phyloP scores from a whole-genome alignment of 2,329 filamentous ascomycete species.

The Capronia americana region DNA sequence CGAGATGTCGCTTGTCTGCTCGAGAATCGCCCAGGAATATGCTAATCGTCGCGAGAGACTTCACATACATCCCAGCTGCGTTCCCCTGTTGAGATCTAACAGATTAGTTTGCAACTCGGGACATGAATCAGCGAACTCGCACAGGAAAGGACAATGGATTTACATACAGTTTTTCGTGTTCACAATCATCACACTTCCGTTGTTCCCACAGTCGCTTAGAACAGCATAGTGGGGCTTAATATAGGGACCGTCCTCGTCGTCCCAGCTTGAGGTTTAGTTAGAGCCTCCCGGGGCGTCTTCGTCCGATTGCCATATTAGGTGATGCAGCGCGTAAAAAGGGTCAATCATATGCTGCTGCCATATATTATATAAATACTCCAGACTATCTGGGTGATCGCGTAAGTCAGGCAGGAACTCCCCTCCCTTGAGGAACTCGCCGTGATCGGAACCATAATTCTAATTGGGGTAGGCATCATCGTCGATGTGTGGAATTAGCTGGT shows the following conservation, averaged over 20 bases:
- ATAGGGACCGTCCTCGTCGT: not conserved
- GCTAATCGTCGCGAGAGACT: too few relatives aligned
- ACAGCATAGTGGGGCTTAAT: not conserved
- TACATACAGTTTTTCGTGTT: not conserved
- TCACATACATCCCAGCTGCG: too few relatives aligned
- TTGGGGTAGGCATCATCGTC: not conserved
- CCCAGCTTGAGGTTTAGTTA: not conserved
- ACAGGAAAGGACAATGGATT: too few relatives aligned
- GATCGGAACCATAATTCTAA: not conserved
- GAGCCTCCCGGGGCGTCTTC: not conserved
- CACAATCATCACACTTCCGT: not conserved
- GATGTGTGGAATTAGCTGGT: not conserved
- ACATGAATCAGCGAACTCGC: too few relatives aligned
- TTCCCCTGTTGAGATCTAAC: too few relatives aligned
- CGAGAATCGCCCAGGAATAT: too few relatives aligned
- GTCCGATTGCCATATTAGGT: not conserved
- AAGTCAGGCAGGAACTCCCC: not conserved
- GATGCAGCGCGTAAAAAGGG: not conserved
- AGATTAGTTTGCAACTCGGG: too few relatives aligned
- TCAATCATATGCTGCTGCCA: not conserved
- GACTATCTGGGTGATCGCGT: not conserved
- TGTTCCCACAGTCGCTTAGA: not conserved
- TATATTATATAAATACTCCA: not conserved
- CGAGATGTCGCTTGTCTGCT: too few relatives aligned
- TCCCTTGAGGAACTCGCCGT: not conserved